Percentiles rank a stretch among this genome's conserved stretches.
phyloP scores from a whole-genome alignment of 75 land plant genomes.

The Pinus taeda region DNA sequence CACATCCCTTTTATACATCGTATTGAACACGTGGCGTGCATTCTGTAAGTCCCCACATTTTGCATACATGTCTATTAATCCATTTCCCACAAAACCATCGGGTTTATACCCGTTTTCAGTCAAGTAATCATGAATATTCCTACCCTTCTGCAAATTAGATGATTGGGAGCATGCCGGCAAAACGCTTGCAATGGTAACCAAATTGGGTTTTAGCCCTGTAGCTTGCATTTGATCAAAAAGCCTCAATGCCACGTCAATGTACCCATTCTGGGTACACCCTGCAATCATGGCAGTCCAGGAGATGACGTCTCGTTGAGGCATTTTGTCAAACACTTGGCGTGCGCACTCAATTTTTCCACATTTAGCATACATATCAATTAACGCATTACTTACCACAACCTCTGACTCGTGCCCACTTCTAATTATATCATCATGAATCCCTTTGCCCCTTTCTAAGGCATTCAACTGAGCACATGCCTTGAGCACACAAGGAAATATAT shows the following conservation, averaged over 20 bases:
- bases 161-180: constrained; percentile 10
- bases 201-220: constrained; percentile 15
- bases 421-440: constrained; percentile 13
- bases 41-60: constrained; percentile 25
- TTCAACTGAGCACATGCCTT: constrained; percentile 28
- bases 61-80: constrained; percentile 19
- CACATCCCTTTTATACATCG: constrained; percentile 20
- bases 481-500: constrained; percentile 19
- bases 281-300: constrained; percentile 58
- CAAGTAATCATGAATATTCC: constrained; percentile 18
- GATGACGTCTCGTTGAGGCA: constrained; percentile 47
- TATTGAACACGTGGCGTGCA: constrained; percentile 25
- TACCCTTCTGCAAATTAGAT: constrained; percentile 8
- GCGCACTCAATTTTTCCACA: constrained; percentile 39
- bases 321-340: constrained; percentile 28
- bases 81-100: constrained; percentile 6
- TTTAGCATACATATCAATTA: constrained; percentile 29
- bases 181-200: constrained; percentile 6
- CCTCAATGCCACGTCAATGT: constrained; percentile 25
- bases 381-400: constrained; percentile 16
- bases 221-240: constrained; percentile 16
- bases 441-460: constrained; percentile 11
- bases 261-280: constrained; percentile 28
- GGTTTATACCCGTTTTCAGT: constrained; percentile 8
- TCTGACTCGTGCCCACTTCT: constrained; percentile 14